Evolutionary conservation across 2,329 filamentous ascomycete genomes (phyloP).

Genomic region (Monilinia fructicola): DNA sequence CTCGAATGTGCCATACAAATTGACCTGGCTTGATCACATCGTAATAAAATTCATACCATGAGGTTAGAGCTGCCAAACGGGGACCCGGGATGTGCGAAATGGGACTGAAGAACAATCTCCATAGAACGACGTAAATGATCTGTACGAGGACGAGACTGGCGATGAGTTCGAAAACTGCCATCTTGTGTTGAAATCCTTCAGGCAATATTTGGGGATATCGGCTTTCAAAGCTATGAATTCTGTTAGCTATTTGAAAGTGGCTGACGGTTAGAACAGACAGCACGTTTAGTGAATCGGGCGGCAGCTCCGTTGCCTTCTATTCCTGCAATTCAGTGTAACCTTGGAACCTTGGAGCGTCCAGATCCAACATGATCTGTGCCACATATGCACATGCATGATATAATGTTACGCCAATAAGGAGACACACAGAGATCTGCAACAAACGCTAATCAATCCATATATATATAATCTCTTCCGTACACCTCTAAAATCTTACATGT

Average conservation of each 20-base stretch:
- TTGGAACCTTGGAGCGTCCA: background rate
- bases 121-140: conserved; percentile 19
- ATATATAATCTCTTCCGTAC: background rate
- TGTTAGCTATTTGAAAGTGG: background rate
- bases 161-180: background rate
- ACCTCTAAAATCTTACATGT: background rate
- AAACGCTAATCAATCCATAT: background rate
- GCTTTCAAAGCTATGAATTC: background rate
- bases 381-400: background rate
- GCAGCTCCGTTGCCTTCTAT: background rate
- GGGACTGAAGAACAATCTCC: conserved; percentile 41
- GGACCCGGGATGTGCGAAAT: conserved; percentile 40
- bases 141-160: background rate
- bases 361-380: background rate
- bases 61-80: conserved; percentile 37
- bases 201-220: background rate
- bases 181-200: background rate
- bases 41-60: conserved; percentile 43
- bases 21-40: conserved; percentile 44
- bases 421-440: background rate
- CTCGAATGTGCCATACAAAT: conserved; percentile 45
- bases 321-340: background rate
- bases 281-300: background rate
- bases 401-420: background rate
- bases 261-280: background rate